Conservation (phyloP, 2,329 filamentous ascomycete genomes). For the Aspergillus felis region DNA sequence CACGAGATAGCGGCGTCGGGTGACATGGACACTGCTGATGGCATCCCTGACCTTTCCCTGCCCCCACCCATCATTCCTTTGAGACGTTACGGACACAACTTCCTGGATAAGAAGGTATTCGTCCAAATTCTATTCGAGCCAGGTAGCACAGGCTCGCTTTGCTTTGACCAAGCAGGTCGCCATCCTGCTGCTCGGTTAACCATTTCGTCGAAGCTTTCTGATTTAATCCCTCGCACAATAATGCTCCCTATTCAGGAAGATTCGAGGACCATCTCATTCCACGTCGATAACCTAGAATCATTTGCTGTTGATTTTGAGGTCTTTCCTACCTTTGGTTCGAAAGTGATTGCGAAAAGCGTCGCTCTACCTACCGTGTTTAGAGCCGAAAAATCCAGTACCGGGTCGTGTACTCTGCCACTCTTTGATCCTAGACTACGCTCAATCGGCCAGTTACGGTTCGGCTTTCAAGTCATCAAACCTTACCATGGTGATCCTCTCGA, state of each 20-base stretch:
- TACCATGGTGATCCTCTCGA: conserved; percentile 89
- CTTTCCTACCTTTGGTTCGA: conserved; percentile 94
- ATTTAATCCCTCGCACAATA: conserved; percentile 93
- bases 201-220: conserved; percentile 92
- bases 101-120: conserved; percentile 95
- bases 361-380: conserved; percentile 85
- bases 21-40: conserved; percentile 69
- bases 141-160: conserved; percentile 61
- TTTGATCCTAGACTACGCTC: conserved; percentile 88
- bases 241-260: conserved; percentile 96
- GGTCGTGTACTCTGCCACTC: conserved; percentile 77
- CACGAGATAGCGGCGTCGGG: conserved; percentile 48
- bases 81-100: conserved; percentile 94
- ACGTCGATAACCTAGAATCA: conserved; percentile 86
- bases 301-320: conserved; percentile 97
- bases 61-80: conserved; percentile 95
- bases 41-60: conserved; percentile 85
- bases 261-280: conserved; percentile 87
- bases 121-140: conserved; percentile 88
- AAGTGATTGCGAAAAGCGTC: conserved; percentile 93
- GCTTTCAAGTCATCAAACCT: conserved; percentile 93
- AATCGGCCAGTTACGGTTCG: conserved; percentile 91
- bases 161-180: conserved; percentile 97
- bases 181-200: conserved; percentile 93
- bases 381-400: conserved; percentile 68